A percentile compares a stretch with the other conserved stretches of the same genome.
Evolutionary conservation across 2,329 filamentous ascomycete species (phyloP).

Genomic region (Fusarium sublunatum): DNA sequence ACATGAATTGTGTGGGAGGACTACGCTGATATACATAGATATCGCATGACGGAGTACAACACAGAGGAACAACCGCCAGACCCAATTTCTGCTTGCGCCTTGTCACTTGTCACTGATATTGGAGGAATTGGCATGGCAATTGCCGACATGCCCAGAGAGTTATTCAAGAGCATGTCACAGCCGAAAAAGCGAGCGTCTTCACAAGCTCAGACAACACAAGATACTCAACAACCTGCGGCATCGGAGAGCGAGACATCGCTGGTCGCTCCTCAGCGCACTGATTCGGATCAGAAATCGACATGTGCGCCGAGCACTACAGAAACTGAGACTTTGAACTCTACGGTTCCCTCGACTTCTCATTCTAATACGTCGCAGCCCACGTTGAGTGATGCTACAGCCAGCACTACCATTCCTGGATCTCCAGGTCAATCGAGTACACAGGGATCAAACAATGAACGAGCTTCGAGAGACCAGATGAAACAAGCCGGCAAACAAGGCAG

Average conservation of each 20-base stretch:
- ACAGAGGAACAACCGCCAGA: conserved; percentile 83
- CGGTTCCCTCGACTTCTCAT: conserved; percentile 17
- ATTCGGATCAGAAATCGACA: conserved; percentile 19
- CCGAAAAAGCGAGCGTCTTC: conserved; percentile 28
- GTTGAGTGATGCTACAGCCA: conserved; percentile 39
- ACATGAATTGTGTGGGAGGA: background rate
- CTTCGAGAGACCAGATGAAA: conserved; percentile 34
- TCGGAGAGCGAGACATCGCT: conserved; percentile 20
- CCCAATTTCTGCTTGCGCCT: conserved; percentile 80
- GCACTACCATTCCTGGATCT: conserved; percentile 27
- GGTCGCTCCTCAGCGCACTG: conserved; percentile 3
- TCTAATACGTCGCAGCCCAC: conserved; percentile 40
- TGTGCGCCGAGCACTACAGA: conserved; percentile 20
- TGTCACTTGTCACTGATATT: conserved; percentile 84
- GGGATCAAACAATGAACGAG: conserved; percentile 17
- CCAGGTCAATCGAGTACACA: conserved; percentile 24
- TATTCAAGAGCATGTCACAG: conserved; percentile 58
- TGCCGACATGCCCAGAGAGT: conserved; percentile 74
- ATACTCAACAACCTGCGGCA: conserved; percentile 5
- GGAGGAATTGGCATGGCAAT: conserved; percentile 84
- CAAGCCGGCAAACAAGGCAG: conserved; percentile 28
- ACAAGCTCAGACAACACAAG: conserved; percentile 8
- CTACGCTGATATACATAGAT: conserved; percentile 52
- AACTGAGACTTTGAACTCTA: conserved; percentile 11
- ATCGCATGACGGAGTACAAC: conserved; percentile 72